Percentiles rank a stretch among this genome's conserved stretches.
These are phyloP conservation scores for Termitomyces sp. DNA, from an alignment of 768 basidiomycete species.

Conservation along the genomic window DNA sequence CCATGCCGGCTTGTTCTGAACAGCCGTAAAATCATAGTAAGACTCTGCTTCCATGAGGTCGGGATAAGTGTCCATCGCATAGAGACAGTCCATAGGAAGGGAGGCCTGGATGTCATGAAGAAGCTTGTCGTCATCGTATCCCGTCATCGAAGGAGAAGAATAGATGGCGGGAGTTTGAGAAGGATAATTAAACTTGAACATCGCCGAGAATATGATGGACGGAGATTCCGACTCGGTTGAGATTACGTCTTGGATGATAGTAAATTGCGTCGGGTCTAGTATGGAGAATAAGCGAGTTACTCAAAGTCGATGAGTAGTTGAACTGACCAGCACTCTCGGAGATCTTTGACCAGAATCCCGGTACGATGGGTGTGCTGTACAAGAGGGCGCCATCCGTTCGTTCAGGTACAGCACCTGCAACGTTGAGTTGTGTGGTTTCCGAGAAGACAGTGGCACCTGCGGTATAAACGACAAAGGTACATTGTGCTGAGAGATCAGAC, in stretches of 20 bases:
- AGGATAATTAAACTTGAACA: conserved; percentile 55
- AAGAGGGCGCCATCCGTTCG: conserved; percentile 36
- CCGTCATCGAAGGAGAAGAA: conserved; percentile 14
- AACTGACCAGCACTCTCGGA: conserved; percentile 52
- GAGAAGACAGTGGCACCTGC: conserved; percentile 49
- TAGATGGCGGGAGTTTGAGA: conserved; percentile 13
- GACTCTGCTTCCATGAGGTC: conserved; percentile 17
- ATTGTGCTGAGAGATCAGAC: conserved; percentile 46
- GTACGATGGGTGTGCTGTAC: conserved; percentile 62
- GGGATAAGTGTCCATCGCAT: conserved; percentile 19
- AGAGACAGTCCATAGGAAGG: conserved; percentile 21
- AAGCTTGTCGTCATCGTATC: conserved; percentile 16
- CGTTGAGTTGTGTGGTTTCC: conserved; percentile 42
- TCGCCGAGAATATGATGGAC: conserved; percentile 51
- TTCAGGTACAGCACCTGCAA: conserved; percentile 24
- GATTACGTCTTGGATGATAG: conserved; percentile 64
- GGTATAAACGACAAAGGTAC: conserved; percentile 53
- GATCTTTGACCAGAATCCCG: conserved; percentile 64
- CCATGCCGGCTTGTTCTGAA: conserved; percentile 14
- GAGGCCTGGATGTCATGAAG: conserved; percentile 14
- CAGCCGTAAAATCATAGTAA: conserved; percentile 15
- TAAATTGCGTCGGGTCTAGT: conserved; percentile 65
- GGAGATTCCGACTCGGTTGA: conserved; percentile 29
- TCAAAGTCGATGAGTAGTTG: not conserved
- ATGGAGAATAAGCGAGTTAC: conserved; percentile 10